These are phyloP conservation scores for Amoebophrya sp. DNA, from an alignment of 169 alveolate species.

Conservation along the genomic window DNA sequence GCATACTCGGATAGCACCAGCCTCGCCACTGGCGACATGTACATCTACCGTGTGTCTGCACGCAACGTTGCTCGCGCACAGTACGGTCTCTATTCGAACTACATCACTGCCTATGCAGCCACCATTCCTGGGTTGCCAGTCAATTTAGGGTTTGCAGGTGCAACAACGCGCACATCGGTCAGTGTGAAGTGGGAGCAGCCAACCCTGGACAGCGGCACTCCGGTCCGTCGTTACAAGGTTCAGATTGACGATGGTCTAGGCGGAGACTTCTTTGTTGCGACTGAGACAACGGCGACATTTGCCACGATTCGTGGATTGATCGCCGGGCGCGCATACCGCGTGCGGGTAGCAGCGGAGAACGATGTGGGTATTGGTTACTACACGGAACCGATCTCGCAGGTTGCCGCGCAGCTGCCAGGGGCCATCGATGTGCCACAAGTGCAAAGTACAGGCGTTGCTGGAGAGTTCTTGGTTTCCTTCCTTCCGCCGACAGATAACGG, in stretches of 20 bases:
- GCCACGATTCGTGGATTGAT: slow-evolving; percentile 40
- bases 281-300: slow-evolving; percentile 36
- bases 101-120: slow-evolving; percentile 47
- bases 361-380: slow-evolving; percentile 48
- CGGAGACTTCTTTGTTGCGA: slow-evolving; percentile 42
- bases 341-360: slow-evolving; percentile 49
- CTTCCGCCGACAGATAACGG: neutral
- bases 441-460: neutral
- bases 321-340: slow-evolving; percentile 44
- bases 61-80: slow-evolving; percentile 25
- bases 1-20: neutral
- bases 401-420: slow-evolving; percentile 35
- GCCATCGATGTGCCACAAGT: slow-evolving; percentile 10
- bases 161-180: slow-evolving; percentile 38
- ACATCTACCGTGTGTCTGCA: slow-evolving; percentile 29
- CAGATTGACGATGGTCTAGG: slow-evolving; percentile 48
- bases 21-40: neutral
- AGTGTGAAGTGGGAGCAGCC: slow-evolving; percentile 46
- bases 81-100: slow-evolving; percentile 23
- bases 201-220: slow-evolving; percentile 12
- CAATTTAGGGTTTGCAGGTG: slow-evolving; percentile 39
- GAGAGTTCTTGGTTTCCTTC: neutral
- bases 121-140: slow-evolving; percentile 41
- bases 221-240: slow-evolving; percentile 40
- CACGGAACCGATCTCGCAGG: slow-evolving; percentile 40